phyloP scores from a whole-genome alignment of 2,329 filamentous ascomycete species.

The Exophiala viscosa region DNA sequence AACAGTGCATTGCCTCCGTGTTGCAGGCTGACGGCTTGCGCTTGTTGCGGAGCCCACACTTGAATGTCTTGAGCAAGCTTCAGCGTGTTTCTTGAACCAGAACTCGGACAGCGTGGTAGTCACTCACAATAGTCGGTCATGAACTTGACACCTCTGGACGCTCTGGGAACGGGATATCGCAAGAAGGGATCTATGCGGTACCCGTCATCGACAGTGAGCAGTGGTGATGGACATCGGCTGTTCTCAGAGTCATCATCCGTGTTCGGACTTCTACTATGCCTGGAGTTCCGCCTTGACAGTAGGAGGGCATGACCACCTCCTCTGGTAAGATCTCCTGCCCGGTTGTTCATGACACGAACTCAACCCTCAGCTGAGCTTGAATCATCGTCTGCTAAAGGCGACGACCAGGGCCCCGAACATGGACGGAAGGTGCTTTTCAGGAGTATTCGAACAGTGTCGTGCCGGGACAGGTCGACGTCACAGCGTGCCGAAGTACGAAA shows the following conservation, averaged over 20 bases:
- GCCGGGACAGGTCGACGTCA: too few relatives aligned
- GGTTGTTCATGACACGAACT: not conserved
- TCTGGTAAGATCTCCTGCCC: conserved; percentile 3
- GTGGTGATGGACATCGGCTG: conserved; percentile 16
- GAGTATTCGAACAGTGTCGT: too few relatives aligned
- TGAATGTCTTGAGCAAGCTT: conserved; percentile 8
- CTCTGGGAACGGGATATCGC: conserved; percentile 5
- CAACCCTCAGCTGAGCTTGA: not conserved
- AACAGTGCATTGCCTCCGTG: conserved; percentile 14
- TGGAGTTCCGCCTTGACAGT: not conserved
- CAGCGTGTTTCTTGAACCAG: not conserved
- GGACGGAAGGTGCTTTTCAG: not conserved
- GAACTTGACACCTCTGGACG: conserved; percentile 10
- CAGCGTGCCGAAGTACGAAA: too few relatives aligned
- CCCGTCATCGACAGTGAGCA: conserved; percentile 10
- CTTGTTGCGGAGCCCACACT: conserved; percentile 19
- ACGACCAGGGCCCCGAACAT: not conserved
- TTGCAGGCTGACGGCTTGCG: conserved; percentile 6
- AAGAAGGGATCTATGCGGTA: conserved; percentile 17
- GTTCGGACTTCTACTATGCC: not conserved
- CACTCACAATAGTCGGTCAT: conserved; percentile 19
- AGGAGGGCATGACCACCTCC: not conserved
- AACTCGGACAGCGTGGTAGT: too few relatives aligned
- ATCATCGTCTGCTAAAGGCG: not conserved
- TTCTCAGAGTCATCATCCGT: conserved; percentile 18